A percentile compares a stretch with the other conserved stretches of the same genome.
These are phyloP conservation scores for Neofusicoccum cordaticola DNA, from an alignment of 2,329 filamentous ascomycete genomes.

Conservation along the genomic window DNA sequence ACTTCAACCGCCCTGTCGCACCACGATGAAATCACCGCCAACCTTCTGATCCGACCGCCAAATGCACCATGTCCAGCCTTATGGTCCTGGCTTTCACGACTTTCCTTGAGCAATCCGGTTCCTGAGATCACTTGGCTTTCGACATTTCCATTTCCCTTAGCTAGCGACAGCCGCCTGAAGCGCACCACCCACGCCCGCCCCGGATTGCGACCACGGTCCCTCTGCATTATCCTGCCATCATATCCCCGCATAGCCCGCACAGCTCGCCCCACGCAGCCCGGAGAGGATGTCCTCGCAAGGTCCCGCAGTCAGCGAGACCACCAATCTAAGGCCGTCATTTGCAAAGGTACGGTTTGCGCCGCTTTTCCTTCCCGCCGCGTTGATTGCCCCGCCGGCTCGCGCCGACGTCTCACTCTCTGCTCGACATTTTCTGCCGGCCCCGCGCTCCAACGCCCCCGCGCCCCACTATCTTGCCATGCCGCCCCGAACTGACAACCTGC, in stretches of 20 bases:
- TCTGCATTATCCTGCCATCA: slow-evolving; percentile 13
- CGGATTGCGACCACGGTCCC: slow-evolving; percentile 8
- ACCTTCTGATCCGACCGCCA: slow-evolving; percentile 37
- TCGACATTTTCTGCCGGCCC: not conserved
- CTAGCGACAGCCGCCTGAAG: slow-evolving; percentile 9
- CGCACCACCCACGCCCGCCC: slow-evolving; percentile 23
- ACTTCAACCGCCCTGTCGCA: slow-evolving; percentile 16
- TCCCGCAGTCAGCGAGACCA: slow-evolving; percentile 15
- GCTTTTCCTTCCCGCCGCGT: not conserved
- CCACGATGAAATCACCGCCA: slow-evolving; percentile 17
- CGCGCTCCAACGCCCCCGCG: not conserved
- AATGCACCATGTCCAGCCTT: slow-evolving; percentile 50
- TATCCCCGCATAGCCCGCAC: slow-evolving; percentile 1
- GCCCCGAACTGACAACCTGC: slow-evolving; percentile 21
- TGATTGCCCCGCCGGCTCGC: not conserved
- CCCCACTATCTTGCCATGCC: no score
- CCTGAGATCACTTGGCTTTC: slow-evolving; percentile 31
- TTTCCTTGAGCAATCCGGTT: slow-evolving; percentile 53
- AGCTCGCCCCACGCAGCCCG: not conserved
- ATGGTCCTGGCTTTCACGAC: slow-evolving; percentile 45
- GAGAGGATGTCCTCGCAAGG: slow-evolving; percentile 17
- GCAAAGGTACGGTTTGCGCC: slow-evolving; percentile 61
- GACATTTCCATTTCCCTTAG: slow-evolving; percentile 18
- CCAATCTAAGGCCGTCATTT: slow-evolving; percentile 61
- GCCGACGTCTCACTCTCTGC: not conserved